Conservation (phyloP, 371 early-diverging fungal species). For the Mortierella sp. region DNA sequence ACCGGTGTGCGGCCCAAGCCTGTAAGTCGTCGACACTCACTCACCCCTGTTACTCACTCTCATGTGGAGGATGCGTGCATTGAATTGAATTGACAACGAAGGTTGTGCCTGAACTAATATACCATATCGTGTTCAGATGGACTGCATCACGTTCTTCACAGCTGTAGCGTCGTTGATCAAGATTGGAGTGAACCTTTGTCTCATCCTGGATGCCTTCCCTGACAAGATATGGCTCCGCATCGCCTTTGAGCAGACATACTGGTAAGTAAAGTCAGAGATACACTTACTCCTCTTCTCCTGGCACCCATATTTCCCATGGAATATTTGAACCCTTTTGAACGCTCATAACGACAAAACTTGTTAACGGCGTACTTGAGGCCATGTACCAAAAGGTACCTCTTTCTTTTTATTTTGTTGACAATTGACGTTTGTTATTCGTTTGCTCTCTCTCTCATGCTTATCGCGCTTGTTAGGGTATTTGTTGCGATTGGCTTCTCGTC, state of each 20-base stretch:
- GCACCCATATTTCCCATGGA: not conserved
- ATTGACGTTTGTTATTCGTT: not conserved
- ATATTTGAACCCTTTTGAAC: not conserved
- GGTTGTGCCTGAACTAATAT: no score
- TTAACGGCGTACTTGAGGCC: not conserved
- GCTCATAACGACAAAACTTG: not conserved
- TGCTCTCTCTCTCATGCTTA: not conserved
- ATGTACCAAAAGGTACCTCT: not conserved
- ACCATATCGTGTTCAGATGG: slow-evolving; percentile 29
- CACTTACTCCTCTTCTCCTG: no score
- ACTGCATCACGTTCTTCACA: slow-evolving; percentile 51
- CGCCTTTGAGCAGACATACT: slow-evolving; percentile 44
- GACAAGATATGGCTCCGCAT: slow-evolving; percentile 53
- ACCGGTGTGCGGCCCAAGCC: slow-evolving; percentile 51
- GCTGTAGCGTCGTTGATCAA: slow-evolving; percentile 38
- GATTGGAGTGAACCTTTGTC: slow-evolving; percentile 30
- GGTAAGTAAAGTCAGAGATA: slow-evolving; percentile 17
- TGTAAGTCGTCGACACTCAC: slow-evolving; percentile 23
- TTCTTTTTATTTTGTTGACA: not conserved
- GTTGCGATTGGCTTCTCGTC: slow-evolving; percentile 54
- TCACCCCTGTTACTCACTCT: not conserved
- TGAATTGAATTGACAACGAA: no score
- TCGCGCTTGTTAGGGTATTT: slow-evolving; percentile 33
- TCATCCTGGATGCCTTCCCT: slow-evolving; percentile 40
- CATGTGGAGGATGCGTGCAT: no score